Evolutionary conservation across 345 rosid genomes (phyloP), one percentile per base, ranked within the genome.

Genomic region (Turnera subulata): DNA sequence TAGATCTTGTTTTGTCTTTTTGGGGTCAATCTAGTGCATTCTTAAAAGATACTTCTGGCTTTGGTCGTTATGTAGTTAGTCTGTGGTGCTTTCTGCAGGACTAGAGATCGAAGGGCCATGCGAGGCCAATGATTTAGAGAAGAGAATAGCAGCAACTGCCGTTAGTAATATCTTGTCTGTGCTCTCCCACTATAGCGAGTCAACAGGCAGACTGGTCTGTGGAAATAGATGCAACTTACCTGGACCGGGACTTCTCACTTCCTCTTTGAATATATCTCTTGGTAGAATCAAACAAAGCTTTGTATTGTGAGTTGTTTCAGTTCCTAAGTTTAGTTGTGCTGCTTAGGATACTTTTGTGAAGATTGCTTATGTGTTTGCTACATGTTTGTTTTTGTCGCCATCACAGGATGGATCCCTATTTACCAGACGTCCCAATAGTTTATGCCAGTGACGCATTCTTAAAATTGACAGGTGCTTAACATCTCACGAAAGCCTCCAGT

Each of bases 201-300:
- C 61, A 10, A 75, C 77, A 3, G 94, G 90, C 26, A 78, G 80
- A 81, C 56, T 76, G 73, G 91, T 89, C 6, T 78, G 85, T 47
- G 86, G 76, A 50, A 78, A 78, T 73, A 68, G 93, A 57, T 62
- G 73, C 73, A 47, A 69, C 66, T 67, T 66, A 40, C 76, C 78
- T 15, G 82, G 71, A 7, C 23, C 70, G 5, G 79, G 76, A 46
- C 79, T 68, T 57, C 65, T 85, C 63, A 83, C 73, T 62, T 85
- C 97, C 22, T 82, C 92, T 13, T 58, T 87, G 74, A 75, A 72
- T 80, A 78, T 89, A 66, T 85, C 97, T 78, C 99, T 93, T 33
- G 90, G 99, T 89, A 93, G 99, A 93, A 89, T 93, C 95, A 93
- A 82, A 81, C 99, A 93, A 80, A 93, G 97, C 80, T 93, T 89